These are phyloP conservation scores for Eucalyptus tenuipes DNA, from an alignment of 345 rosid species.

Conservation along the genomic window DNA sequence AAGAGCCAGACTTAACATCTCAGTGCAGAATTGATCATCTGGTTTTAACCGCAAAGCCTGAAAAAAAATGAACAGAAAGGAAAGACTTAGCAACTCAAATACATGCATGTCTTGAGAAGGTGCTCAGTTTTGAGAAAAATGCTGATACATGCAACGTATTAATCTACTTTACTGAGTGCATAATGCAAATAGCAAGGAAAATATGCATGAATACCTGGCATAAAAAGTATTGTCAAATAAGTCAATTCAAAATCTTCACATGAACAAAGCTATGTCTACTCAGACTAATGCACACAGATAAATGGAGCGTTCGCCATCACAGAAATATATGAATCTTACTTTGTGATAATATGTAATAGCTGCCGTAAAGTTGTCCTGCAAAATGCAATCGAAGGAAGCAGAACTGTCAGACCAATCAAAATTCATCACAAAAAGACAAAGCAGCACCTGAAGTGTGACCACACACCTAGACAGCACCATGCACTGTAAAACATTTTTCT, in stretches of 20 bases:
- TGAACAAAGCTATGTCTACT: background rate
- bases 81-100: background rate
- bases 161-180: background rate
- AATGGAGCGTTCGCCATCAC: background rate
- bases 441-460: background rate
- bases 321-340: slow-evolving; percentile 17
- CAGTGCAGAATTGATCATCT: slow-evolving; percentile 77
- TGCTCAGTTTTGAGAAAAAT: background rate
- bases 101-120: background rate
- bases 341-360: slow-evolving; percentile 85
- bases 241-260: background rate
- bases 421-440: background rate
- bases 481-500: background rate
- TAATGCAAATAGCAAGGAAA: background rate
- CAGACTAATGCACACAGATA: background rate
- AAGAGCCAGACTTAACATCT: slow-evolving; percentile 78
- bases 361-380: slow-evolving; percentile 70
- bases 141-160: background rate
- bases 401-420: background rate
- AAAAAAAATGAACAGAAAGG: background rate
- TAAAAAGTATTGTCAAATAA: background rate
- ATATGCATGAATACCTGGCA: background rate
- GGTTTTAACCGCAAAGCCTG: slow-evolving; percentile 85
- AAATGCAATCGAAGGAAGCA: background rate
- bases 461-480: background rate